These are phyloP conservation scores for Tuber borchii DNA, from an alignment of 495 filamentous ascomycete genomes.

Conservation along the genomic window DNA sequence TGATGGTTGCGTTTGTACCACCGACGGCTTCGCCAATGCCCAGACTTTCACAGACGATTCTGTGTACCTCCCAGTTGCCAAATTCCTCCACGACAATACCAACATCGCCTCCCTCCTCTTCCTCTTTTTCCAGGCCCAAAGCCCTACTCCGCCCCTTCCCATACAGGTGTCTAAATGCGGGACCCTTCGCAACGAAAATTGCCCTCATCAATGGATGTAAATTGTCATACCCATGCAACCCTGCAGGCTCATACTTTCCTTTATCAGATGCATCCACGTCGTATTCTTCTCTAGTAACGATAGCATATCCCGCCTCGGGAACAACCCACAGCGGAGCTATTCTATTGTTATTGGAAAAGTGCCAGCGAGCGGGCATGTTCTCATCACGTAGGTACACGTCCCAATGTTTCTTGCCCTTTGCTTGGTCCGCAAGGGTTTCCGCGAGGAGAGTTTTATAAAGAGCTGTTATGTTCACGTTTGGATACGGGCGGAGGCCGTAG, in stretches of 20 bases:
- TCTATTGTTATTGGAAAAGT: constrained; percentile 75
- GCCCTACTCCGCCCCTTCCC: constrained; percentile 15
- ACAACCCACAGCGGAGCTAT: constrained; percentile 92
- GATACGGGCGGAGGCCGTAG: constrained; percentile 73
- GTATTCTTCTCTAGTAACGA: constrained; percentile 72
- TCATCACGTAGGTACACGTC: constrained; percentile 75
- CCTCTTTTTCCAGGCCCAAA: constrained; percentile 14
- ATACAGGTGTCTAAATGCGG: constrained; percentile 55
- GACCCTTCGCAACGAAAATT: constrained; percentile 81
- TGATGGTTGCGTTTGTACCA: constrained; percentile 79
- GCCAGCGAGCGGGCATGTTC: constrained; percentile 81
- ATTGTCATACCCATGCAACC: constrained; percentile 86
- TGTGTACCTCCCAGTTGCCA: constrained; percentile 95
- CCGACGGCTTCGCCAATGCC: constrained; percentile 52
- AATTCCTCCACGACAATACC: constrained; percentile 22
- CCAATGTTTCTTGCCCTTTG: constrained; percentile 53
- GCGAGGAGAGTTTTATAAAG: constrained; percentile 49
- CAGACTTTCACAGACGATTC: constrained; percentile 81
- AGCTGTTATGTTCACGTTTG: constrained; percentile 53
- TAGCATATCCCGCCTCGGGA: constrained; percentile 81
- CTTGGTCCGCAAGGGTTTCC: constrained; percentile 47
- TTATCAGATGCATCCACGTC: constrained; percentile 56
- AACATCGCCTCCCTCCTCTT: background rate
- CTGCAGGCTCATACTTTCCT: constrained; percentile 62
- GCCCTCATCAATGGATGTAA: constrained; percentile 86